These are phyloP conservation scores for Termitomyces sp. DNA, from an alignment of 768 basidiomycete genomes.

Conservation along the genomic window DNA sequence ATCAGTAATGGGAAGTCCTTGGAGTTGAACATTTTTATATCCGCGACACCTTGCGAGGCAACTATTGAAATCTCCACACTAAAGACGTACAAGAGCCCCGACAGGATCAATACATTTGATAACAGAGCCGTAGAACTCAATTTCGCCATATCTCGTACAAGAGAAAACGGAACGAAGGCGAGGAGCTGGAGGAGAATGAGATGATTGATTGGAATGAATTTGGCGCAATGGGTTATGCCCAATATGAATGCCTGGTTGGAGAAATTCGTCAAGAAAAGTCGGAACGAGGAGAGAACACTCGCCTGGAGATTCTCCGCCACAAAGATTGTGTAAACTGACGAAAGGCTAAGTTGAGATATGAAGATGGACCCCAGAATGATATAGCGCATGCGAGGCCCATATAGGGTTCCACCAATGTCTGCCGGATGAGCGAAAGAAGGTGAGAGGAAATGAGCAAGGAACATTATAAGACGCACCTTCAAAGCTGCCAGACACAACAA, in stretches of 20 bases:
- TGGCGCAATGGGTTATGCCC: constrained; percentile 72
- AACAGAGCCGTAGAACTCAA: constrained; percentile 87
- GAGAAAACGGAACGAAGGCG: constrained; percentile 83
- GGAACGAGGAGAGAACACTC: constrained; percentile 18
- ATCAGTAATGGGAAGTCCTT: constrained; percentile 89
- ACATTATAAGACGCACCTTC: constrained; percentile 49
- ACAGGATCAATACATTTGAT: constrained; percentile 92
- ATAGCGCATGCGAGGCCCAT: constrained; percentile 91
- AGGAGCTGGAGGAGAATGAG: constrained; percentile 82
- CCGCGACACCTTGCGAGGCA: constrained; percentile 60
- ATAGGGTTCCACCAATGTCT: constrained; percentile 93
- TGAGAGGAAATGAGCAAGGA: neutral
- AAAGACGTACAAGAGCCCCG: constrained; percentile 82
- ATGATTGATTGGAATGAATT: constrained; percentile 58
- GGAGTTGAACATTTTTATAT: constrained; percentile 82
- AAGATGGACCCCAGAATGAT: constrained; percentile 83
- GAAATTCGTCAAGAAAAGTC: neutral
- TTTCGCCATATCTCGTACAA: constrained; percentile 92
- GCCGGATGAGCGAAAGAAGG: neutral
- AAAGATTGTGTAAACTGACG: constrained; percentile 90
- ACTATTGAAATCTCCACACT: constrained; percentile 74
- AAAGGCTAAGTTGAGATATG: constrained; percentile 85
- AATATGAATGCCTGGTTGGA: constrained; percentile 64
- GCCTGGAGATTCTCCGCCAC: constrained; percentile 82
- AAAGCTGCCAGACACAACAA: constrained; percentile 89